These are phyloP conservation scores for Fraxinus americana DNA, from an alignment of 257 asterid genomes.

Conservation along the genomic window DNA sequence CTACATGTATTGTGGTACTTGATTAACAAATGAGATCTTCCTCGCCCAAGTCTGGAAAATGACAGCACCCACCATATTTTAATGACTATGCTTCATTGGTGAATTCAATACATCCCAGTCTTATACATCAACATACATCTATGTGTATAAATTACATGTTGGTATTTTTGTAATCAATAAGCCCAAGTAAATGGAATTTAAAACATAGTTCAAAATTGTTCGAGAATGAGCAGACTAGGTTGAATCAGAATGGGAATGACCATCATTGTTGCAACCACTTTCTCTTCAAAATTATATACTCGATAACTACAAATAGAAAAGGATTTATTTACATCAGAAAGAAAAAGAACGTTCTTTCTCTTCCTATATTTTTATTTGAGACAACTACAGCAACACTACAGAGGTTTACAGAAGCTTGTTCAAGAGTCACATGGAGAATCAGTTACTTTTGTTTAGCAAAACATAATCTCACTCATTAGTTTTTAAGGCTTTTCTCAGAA, in stretches of 20 bases:
- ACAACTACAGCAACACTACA: background rate
- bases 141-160: background rate
- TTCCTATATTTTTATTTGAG: background rate
- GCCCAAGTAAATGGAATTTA: background rate
- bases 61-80: background rate
- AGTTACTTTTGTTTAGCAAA: background rate
- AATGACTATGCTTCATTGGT: background rate
- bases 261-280: background rate
- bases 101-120: background rate
- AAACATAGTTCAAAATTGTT: background rate
- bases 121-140: background rate
- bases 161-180: background rate
- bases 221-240: background rate
- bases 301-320: background rate
- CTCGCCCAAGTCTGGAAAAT: background rate
- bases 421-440: background rate
- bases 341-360: background rate
- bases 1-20: background rate
- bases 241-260: background rate
- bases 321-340: background rate
- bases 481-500: background rate
- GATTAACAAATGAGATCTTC: background rate
- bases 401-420: background rate
- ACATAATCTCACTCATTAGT: background rate
- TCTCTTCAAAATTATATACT: background rate